phyloP scores from a whole-genome alignment of 2,329 filamentous ascomycete species.

The Xylaria sp. region DNA sequence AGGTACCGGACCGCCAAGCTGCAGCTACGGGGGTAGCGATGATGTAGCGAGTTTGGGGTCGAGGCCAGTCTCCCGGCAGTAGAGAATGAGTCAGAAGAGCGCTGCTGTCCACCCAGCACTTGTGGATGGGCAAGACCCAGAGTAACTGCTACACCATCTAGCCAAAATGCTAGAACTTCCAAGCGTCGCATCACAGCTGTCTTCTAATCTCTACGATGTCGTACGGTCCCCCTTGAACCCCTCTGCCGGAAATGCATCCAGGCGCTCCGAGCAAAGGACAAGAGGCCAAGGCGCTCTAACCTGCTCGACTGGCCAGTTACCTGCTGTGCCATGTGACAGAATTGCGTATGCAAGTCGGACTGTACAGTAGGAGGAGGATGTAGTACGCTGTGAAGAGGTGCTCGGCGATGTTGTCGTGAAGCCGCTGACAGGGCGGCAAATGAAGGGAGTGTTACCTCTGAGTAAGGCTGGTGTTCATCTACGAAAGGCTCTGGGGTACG shows the following conservation, averaged over 20 bases:
- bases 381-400: slow-evolving; percentile 8
- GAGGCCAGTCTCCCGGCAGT: slow-evolving; percentile 36
- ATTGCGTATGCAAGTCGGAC: slow-evolving; percentile 16
- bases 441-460: slow-evolving; percentile 14
- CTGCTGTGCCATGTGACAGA: slow-evolving; percentile 31
- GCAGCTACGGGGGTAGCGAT: slow-evolving; percentile 21
- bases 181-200: slow-evolving; percentile 45
- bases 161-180: slow-evolving; percentile 42
- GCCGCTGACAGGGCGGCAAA: slow-evolving; percentile 29
- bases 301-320: slow-evolving; percentile 21
- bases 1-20: slow-evolving; percentile 31
- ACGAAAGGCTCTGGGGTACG: slow-evolving; percentile 14
- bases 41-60: slow-evolving; percentile 23
- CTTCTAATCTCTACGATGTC: slow-evolving; percentile 36
- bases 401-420: slow-evolving; percentile 17
- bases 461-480: slow-evolving; percentile 15
- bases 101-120: slow-evolving; percentile 6
- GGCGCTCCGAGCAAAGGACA: slow-evolving; percentile 22
- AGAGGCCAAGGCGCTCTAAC: slow-evolving; percentile 24
- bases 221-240: slow-evolving; percentile 23
- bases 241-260: slow-evolving; percentile 22
- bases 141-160: slow-evolving; percentile 37
- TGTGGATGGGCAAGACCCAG: slow-evolving; percentile 36
- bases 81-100: slow-evolving; percentile 29
- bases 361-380: slow-evolving; percentile 6